These are phyloP conservation scores for Leccinum sublutescens DNA, from an alignment of 768 basidiomycete species.

Conservation along the genomic window DNA sequence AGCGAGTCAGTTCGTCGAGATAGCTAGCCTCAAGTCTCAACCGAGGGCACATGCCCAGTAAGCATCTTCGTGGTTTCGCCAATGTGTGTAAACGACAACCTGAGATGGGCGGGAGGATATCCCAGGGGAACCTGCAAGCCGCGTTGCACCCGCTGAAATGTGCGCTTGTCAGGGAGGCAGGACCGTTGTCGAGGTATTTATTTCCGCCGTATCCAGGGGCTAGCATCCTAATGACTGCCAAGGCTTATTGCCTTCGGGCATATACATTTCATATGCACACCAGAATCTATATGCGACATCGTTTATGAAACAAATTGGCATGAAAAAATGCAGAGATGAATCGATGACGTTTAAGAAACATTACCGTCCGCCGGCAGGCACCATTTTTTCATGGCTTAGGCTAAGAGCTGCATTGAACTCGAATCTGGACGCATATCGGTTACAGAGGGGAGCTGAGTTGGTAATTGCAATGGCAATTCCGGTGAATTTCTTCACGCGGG, in stretches of 20 bases:
- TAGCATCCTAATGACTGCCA: not conserved
- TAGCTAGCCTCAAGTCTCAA: not conserved
- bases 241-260: not conserved
- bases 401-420: not conserved
- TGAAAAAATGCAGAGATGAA: not conserved
- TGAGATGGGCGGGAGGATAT: not conserved
- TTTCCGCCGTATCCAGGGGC: not conserved
- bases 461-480: constrained; percentile 44
- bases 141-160: not conserved
- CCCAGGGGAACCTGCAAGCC: not conserved
- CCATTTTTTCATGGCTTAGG: constrained; percentile 39
- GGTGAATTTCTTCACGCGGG: constrained; percentile 18
- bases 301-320: not conserved
- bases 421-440: constrained; percentile 34
- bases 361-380: constrained; percentile 37
- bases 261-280: not conserved
- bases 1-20: not conserved
- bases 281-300: not conserved
- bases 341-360: constrained; percentile 36
- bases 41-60: not conserved
- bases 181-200: not conserved
- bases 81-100: not conserved
- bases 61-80: not conserved
- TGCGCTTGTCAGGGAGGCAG: not conserved
- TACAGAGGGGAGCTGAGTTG: constrained; percentile 42